These are phyloP conservation scores for Trichocladium antarcticum DNA, from an alignment of 495 filamentous ascomycete genomes.

Conservation along the genomic window DNA sequence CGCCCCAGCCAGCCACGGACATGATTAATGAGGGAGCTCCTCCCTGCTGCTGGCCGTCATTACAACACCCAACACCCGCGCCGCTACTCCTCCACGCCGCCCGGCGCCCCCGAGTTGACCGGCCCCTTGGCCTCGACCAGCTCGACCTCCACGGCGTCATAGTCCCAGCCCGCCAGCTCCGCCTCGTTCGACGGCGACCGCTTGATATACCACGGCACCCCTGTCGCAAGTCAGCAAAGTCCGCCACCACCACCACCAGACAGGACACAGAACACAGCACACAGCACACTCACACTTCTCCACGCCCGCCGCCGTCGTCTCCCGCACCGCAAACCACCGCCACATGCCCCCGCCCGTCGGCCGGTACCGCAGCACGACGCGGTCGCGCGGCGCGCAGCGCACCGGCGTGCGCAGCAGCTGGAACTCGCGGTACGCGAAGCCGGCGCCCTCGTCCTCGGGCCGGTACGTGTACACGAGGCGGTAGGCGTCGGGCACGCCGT, in stretches of 20 bases:
- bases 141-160: constrained; percentile 11
- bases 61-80: too few relatives aligned
- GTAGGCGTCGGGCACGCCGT: constrained; percentile 13
- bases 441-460: constrained; percentile 1
- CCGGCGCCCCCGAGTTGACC: constrained; percentile 15
- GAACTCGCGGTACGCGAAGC: constrained; percentile 6
- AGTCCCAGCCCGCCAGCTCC: constrained; percentile 7
- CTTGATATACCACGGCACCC: constrained; percentile 15
- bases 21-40: too few relatives aligned
- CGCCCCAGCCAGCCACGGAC: too few relatives aligned
- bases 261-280: neutral
- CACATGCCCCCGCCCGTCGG: neutral
- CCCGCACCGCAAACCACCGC: constrained; percentile 16
- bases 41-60: too few relatives aligned
- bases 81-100: constrained; percentile 14
- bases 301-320: constrained; percentile 3
- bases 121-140: constrained; percentile 10
- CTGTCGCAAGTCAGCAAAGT: too few relatives aligned
- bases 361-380: constrained; percentile 7
- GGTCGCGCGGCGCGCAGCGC: neutral
- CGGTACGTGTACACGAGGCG: constrained; percentile 12
- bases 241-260: neutral
- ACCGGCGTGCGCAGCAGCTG: neutral
- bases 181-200: constrained; percentile 5
- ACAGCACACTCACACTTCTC: constrained; percentile 7